Conservation (phyloP, 2,329 filamentous ascomycete species). For the Xylariaceae sp. region DNA sequence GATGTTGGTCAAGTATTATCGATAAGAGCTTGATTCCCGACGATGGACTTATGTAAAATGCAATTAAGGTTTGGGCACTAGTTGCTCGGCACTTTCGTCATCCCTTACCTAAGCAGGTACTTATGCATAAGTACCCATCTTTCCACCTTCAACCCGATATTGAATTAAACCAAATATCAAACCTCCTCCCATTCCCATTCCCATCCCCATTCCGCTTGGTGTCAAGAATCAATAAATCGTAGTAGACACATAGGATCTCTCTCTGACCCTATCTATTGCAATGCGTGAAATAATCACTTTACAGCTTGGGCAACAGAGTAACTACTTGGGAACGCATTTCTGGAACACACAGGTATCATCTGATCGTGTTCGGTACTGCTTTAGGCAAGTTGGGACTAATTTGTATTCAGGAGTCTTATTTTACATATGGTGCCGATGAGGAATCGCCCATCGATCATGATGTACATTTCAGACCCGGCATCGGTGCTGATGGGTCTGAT, state of each 20-base stretch:
- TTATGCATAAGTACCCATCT: no score
- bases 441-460: constrained; percentile 76
- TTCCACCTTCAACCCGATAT: neutral
- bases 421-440: constrained; percentile 76
- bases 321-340: constrained; percentile 93
- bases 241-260: no score
- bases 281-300: constrained; percentile 97
- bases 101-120: no score
- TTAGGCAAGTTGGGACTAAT: neutral
- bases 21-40: neutral
- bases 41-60: neutral
- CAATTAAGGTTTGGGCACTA: neutral
- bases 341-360: constrained; percentile 83
- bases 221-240: neutral
- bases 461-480: constrained; percentile 82
- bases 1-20: neutral
- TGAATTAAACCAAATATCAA: neutral
- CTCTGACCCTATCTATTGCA: neutral
- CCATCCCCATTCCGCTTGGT: no score
- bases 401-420: constrained; percentile 81
- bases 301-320: constrained; percentile 89
- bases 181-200: no score
- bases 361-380: neutral
- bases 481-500: constrained; percentile 81
- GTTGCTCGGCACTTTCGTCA: neutral